Base-by-base conservation (phyloP, 345 rosid genomes). In the Hevea brasiliensis region DNA sequence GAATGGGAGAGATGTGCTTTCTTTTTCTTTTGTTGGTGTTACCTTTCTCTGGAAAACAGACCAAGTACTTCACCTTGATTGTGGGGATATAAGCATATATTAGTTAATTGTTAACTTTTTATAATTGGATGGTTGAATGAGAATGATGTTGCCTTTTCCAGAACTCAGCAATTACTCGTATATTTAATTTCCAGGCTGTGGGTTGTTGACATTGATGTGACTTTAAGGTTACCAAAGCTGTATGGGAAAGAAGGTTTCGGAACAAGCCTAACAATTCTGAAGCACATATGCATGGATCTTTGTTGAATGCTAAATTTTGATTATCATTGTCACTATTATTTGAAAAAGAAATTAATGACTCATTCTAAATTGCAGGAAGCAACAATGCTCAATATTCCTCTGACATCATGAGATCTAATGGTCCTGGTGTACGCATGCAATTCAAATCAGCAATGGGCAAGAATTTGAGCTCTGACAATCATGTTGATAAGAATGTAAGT, bases 401-500 rank as follows among this genome's bases (percentile, higher is more conserved):
- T 45, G 93, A 87, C 23, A 68, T 72, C 72, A 37, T 75, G 70
- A 73, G 81, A 81, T 68, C 84, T 74, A 65, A 82, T 11, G 89
- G 85, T 79, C 79, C 89, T 72, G 84, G 83, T 61, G 74, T 81
- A 32, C 90, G 76, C 48, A 81, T 89, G 90, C 90, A 86, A 72
- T 85, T 82, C 73, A 92, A 83, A 78, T 72, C 90, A 18, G 41
- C 86, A 40, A 57, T 76, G 66, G 92, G 88, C 69, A 90, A 84
- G 87, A 89, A 80, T 71, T 47, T 75, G 71, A 86, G 76, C 63
- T 80, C 85, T 35, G 88, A 87, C 66, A 81, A 76, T 72, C 81
- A 79, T 48, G 60, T 71, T 76, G 94, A 86, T 74, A 91, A 87
- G 77, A 87, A 87, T 78, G 98, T 94, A 82, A 80, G 94, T 81